Conservation (phyloP, 2,329 filamentous ascomycete genomes). For the Arachnomyces sp. region DNA sequence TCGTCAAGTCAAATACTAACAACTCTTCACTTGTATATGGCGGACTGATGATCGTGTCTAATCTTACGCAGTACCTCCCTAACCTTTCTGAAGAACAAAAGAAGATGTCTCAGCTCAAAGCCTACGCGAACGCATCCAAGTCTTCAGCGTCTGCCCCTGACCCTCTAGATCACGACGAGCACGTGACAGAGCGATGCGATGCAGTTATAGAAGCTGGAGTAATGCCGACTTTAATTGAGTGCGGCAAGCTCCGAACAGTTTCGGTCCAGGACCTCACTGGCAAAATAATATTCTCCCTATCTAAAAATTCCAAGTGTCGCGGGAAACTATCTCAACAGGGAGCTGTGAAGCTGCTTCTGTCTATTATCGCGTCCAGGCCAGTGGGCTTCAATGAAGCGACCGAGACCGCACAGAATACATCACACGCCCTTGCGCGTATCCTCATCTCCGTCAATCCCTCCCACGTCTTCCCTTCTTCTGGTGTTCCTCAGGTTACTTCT, state of each 20-base stretch:
- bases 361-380: conserved; percentile 47
- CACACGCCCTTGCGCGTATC: conserved; percentile 75
- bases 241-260: conserved; percentile 64
- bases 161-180: conserved; percentile 65
- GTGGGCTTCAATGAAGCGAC: conserved; percentile 34
- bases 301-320: conserved; percentile 64
- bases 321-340: conserved; percentile 85
- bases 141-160: conserved; percentile 48
- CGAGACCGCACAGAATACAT: conserved; percentile 51
- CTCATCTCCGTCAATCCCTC: conserved; percentile 79
- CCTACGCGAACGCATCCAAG: conserved; percentile 82
- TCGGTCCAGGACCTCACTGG: conserved; percentile 64
- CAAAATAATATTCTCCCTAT: conserved; percentile 69
- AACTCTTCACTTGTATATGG: conserved; percentile 74
- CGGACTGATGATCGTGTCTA: conserved; percentile 74
- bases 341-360: conserved; percentile 76
- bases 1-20: conserved; percentile 42
- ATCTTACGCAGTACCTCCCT: conserved; percentile 75
- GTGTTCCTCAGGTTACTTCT: conserved; percentile 62
- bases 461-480: conserved; percentile 75
- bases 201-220: conserved; percentile 71
- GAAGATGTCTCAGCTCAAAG: conserved; percentile 83
- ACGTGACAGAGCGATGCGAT: conserved; percentile 68
- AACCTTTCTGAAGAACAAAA: conserved; percentile 80
- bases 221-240: conserved; percentile 67